Conservation (phyloP, 2,329 filamentous ascomycete species). For the Pyricularia pennisetigena region DNA sequence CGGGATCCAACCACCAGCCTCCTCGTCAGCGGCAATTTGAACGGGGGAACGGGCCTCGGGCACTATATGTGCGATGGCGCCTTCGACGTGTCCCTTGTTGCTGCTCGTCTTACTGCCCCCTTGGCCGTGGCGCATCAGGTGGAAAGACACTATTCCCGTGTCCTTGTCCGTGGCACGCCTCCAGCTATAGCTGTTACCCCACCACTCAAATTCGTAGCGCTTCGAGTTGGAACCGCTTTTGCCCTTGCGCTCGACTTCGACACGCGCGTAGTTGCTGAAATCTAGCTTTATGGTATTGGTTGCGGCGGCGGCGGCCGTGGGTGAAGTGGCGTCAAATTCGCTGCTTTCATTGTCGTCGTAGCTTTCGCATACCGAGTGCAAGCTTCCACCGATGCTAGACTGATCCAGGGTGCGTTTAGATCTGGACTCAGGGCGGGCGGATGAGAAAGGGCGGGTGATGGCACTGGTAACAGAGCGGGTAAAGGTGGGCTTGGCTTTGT, state of each 20-base stretch:
- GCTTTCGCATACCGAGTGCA: constrained; percentile 19
- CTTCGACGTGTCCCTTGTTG: constrained; percentile 11
- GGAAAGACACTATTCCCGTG: constrained; percentile 62
- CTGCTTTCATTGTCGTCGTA: constrained; percentile 20
- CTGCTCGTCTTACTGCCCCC: constrained; percentile 17
- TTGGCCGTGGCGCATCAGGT: constrained; percentile 60
- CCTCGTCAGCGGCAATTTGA: constrained; percentile 62
- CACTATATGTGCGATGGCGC: constrained; percentile 72
- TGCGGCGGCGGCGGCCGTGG: constrained; percentile 23
- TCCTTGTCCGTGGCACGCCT: constrained; percentile 62
- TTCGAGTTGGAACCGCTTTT: constrained; percentile 54
- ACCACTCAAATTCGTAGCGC: constrained; percentile 88
- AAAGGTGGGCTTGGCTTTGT: constrained; percentile 25
- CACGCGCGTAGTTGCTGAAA: constrained; percentile 93
- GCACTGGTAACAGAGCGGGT: constrained; percentile 39
- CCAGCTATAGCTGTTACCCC: constrained; percentile 82
- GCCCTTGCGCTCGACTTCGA: constrained; percentile 67
- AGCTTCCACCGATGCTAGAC: constrained; percentile 22
- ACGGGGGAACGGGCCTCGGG: constrained; percentile 65
- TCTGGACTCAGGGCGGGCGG: constrained; percentile 21
- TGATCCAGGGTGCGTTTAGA: constrained; percentile 19
- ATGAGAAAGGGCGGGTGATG: constrained; percentile 30
- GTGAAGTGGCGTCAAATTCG: background rate
- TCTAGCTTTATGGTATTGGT: constrained; percentile 82
- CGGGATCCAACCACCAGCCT: constrained; percentile 80